A percentile compares a stretch with the other conserved stretches of the same genome.
These are phyloP conservation scores for Murraya koenigii DNA, from an alignment of 345 rosid genomes.

Conservation along the genomic window DNA sequence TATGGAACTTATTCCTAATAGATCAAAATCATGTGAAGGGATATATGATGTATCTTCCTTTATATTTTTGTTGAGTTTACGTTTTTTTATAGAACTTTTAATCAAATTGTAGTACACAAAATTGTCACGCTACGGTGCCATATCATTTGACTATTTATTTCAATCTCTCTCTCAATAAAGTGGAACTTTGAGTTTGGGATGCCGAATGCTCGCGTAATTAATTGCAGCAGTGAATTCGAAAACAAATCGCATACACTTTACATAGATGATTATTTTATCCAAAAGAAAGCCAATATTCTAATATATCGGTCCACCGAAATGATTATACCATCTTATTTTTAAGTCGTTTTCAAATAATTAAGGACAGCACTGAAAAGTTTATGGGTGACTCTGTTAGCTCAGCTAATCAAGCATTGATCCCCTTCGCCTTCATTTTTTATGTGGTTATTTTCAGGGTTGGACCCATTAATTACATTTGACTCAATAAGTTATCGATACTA, in stretches of 20 bases:
- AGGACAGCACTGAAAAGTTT: not conserved
- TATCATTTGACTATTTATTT: not conserved
- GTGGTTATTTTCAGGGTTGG: not conserved
- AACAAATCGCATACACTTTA: not conserved
- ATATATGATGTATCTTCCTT: not conserved
- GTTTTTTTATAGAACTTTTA: not conserved
- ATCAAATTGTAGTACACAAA: no score
- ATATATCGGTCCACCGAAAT: no score
- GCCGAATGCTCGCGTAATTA: no score
- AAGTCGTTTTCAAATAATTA: not conserved
- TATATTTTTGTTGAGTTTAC: not conserved
- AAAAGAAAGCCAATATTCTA: no score
- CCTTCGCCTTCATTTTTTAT: not conserved
- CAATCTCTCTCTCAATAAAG: not conserved
- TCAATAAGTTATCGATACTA: not conserved
- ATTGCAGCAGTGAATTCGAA: not conserved
- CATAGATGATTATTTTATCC: no score
- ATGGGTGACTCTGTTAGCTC: not conserved
- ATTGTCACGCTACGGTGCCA: not conserved
- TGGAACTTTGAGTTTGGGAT: not conserved
- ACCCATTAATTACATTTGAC: not conserved
- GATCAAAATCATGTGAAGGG: not conserved
- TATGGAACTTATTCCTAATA: slow-evolving; percentile 1
- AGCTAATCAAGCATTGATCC: not conserved
- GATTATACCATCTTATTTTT: not conserved